phyloP scores from a whole-genome alignment of 2,329 filamentous ascomycete species.

The Pseudogymnoascus sp. region DNA sequence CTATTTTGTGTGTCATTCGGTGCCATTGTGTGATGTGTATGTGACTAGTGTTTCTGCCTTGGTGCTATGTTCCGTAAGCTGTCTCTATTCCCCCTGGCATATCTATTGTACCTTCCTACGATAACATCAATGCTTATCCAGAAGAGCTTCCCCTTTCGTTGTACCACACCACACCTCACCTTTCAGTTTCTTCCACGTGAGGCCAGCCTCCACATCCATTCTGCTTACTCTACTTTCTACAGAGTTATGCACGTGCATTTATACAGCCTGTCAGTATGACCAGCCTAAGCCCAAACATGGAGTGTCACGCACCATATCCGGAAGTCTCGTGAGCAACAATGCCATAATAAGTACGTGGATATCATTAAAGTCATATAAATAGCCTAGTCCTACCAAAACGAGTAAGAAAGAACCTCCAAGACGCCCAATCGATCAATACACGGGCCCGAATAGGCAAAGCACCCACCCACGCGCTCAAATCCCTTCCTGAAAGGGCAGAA shows the following conservation, averaged over 20 bases:
- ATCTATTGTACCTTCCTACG: not conserved
- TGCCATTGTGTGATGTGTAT: conserved; percentile 7
- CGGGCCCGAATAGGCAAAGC: conserved; percentile 1
- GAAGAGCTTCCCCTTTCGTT: not conserved
- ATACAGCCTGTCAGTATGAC: not conserved
- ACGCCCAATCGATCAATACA: conserved; percentile 6
- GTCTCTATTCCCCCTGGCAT: not conserved
- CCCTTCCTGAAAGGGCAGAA: conserved; percentile 1
- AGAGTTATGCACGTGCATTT: not conserved
- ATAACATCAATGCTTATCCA: not conserved
- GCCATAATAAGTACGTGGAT: conserved; percentile 8
- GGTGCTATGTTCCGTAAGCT: not conserved
- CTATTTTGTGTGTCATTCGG: conserved; percentile 6
- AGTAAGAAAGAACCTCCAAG: conserved; percentile 8
- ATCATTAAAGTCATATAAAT: conserved; percentile 11
- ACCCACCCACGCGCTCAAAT: conserved; percentile 1
- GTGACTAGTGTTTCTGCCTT: conserved; percentile 6
- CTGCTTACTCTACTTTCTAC: conserved; percentile 4
- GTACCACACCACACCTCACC: not conserved
- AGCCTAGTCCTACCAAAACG: not conserved
- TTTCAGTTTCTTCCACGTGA: conserved; percentile 4
- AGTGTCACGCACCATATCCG: not conserved
- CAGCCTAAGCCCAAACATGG: not conserved
- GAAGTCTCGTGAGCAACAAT: not conserved
- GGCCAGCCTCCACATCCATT: not conserved